phyloP scores from a whole-genome alignment of 2,329 filamentous ascomycete species.

The Aspergillus unguis region DNA sequence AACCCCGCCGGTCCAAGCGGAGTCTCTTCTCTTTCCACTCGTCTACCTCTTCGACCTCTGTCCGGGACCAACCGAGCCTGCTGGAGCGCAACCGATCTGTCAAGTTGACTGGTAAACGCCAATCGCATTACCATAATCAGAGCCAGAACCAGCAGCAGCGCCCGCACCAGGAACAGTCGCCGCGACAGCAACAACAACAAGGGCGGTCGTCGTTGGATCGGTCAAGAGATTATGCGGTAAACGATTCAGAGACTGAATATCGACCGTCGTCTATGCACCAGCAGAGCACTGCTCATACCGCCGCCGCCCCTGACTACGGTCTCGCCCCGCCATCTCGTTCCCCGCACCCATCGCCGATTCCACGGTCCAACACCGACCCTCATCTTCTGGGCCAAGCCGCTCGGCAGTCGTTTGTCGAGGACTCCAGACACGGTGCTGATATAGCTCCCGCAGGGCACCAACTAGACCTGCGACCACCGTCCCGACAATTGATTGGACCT shows the following conservation, averaged over 20 bases:
- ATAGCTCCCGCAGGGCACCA: slow-evolving; percentile 13
- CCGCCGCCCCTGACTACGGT: slow-evolving; percentile 14
- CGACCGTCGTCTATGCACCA: slow-evolving; percentile 20
- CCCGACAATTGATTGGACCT: slow-evolving; percentile 22
- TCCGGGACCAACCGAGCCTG: slow-evolving; percentile 21
- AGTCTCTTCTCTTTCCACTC: slow-evolving; percentile 23
- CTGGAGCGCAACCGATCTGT: slow-evolving; percentile 29
- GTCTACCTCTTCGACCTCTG: slow-evolving; percentile 14
- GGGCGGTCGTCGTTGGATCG: slow-evolving; percentile 12
- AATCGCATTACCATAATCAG: slow-evolving; percentile 5
- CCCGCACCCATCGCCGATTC: slow-evolving; percentile 17
- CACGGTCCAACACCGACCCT: slow-evolving; percentile 29
- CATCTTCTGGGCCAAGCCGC: slow-evolving; percentile 19
- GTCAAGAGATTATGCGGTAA: slow-evolving; percentile 21
- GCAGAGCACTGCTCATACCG: slow-evolving; percentile 15
- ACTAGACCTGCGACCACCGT: slow-evolving; percentile 19
- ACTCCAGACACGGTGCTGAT: slow-evolving; percentile 14
- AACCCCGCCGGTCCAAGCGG: slow-evolving; percentile 23
- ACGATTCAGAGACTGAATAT: slow-evolving; percentile 9
- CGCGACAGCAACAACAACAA: slow-evolving; percentile 18
- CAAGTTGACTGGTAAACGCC: slow-evolving; percentile 22
- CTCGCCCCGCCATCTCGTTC: slow-evolving; percentile 13
- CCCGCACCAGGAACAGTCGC: slow-evolving; percentile 8
- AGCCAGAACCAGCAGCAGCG: slow-evolving; percentile 4
- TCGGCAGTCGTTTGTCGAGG: slow-evolving; percentile 23